A percentile compares a stretch with the other conserved stretches of the same genome.
These are phyloP conservation scores for Handroanthus guayacan DNA, from an alignment of 257 asterid species.

Conservation along the genomic window DNA sequence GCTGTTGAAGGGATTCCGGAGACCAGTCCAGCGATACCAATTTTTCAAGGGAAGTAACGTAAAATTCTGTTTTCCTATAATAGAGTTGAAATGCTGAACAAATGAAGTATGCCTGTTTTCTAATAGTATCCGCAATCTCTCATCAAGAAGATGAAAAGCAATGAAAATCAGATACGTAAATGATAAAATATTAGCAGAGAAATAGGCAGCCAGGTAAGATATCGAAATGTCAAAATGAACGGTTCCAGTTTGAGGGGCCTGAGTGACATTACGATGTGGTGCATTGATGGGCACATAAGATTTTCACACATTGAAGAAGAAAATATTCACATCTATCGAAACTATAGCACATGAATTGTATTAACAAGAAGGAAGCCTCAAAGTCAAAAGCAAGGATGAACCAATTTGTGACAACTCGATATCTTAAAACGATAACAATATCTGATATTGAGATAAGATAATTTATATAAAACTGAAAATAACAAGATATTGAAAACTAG, in stretches of 20 bases:
- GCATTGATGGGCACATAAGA: background rate
- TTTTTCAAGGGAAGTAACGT: too few relatives aligned
- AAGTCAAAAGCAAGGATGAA: background rate
- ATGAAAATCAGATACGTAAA: background rate
- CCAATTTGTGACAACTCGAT: background rate
- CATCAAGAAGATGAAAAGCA: background rate
- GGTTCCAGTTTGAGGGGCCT: conserved; percentile 2
- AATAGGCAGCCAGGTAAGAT: background rate
- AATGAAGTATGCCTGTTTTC: too few relatives aligned
- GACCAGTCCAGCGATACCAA: background rate
- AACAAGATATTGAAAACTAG: conserved; percentile 16
- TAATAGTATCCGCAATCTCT: background rate
- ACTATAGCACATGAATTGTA: background rate
- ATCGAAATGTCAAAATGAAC: background rate
- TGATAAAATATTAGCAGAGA: background rate
- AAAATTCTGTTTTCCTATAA: too few relatives aligned
- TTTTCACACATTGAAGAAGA: background rate
- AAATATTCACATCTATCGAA: conserved; percentile 11
- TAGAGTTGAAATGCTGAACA: background rate
- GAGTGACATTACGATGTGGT: conserved; percentile 10
- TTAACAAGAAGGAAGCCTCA: background rate
- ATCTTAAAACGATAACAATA: conserved; percentile 10
- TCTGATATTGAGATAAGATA: conserved; percentile 12
- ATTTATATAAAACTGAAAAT: conserved; percentile 10
- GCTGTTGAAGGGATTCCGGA: background rate